Conservation (phyloP, 768 basidiomycete genomes). For the Termitomyces titanicus region DNA sequence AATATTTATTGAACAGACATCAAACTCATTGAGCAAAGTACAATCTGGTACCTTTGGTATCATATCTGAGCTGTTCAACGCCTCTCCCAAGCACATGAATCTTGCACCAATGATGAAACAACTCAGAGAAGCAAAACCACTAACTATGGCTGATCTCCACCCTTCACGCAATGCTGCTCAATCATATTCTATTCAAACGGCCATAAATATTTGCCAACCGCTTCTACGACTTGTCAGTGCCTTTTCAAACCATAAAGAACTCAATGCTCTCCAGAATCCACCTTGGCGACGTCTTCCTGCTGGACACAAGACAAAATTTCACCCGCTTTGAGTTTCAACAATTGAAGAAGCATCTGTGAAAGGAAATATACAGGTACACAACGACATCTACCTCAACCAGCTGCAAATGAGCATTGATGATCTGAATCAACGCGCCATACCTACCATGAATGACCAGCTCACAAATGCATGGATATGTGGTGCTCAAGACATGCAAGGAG, state of each 20-base stretch:
- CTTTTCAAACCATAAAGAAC: too few relatives aligned
- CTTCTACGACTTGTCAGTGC: neutral
- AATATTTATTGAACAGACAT: constrained; percentile 27
- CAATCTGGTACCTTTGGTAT: constrained; percentile 29
- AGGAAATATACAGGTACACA: constrained; percentile 23
- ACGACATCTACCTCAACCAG: constrained; percentile 17
- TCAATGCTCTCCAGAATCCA: constrained; percentile 15
- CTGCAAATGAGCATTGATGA: neutral
- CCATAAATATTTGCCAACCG: neutral
- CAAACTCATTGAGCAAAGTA: constrained; percentile 24
- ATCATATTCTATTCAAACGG: neutral
- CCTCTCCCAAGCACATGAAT: neutral
- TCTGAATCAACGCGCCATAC: constrained; percentile 17
- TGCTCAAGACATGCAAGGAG: constrained; percentile 10
- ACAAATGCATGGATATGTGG: constrained; percentile 23
- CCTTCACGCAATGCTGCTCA: neutral
- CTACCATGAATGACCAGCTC: constrained; percentile 24
- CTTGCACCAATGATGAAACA: neutral
- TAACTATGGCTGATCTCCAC: neutral
- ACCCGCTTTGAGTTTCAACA: constrained; percentile 19
- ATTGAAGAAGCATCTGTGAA: too few relatives aligned
- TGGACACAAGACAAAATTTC: constrained; percentile 21
- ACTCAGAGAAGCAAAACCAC: neutral
- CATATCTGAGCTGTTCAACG: neutral
- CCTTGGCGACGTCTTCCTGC: constrained; percentile 15